Base-by-base conservation (phyloP, 1,284 basidiomycete genomes). In the Porodaedalea pini region DNA sequence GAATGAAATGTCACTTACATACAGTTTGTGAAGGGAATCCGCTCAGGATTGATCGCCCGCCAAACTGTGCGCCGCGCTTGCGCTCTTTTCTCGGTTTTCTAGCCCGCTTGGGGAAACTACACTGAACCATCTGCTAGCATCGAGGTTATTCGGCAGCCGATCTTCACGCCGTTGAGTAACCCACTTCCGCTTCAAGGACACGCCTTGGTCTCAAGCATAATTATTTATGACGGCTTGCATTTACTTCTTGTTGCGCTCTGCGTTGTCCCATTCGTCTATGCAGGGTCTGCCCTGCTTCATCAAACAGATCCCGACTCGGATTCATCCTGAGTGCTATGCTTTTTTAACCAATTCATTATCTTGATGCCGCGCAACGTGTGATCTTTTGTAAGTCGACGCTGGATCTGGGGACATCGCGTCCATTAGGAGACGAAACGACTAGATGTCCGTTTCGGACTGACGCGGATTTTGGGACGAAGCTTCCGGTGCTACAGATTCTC, bases 101-200 rank as follows among this genome's bases (percentile, higher is more conserved):
- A 21, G 27, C 13, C 41, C 25, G 29, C 40, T 34, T 32, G 40
- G 40, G 40, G 47, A n/a, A 52, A 15, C 27, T 54, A 29, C 41
- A 17, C 29, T 44, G 25, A 36, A 32, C 41, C 6, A 15, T 23
- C 13, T 17, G 25, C 34, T 54, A 54, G 51, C 41, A 40, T 32
- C 17, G 40, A 43, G 40, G n/a, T 36, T 54, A 19, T 54, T 54
- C 51, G 51, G 51, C 41, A 23, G 40, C 13, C 44, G 44, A 36
- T 7, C 7, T 7, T 47, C 45, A 3, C 32, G 32, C 32, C 11
- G 25, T 31, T 31, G 23, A 3, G 44, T n/a, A n/a, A n/a, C 44
- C 21, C 7, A 45, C 23, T 27, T 45, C n/a, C n/a, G n/a, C n/a
- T n/a, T n/a, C n/a, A n/a, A n/a, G 41, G n/a, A n/a, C 10, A 4